phyloP scores from a whole-genome alignment of 2,329 filamentous ascomycete species.

The Arthrobotrys pseudoclavata region DNA sequence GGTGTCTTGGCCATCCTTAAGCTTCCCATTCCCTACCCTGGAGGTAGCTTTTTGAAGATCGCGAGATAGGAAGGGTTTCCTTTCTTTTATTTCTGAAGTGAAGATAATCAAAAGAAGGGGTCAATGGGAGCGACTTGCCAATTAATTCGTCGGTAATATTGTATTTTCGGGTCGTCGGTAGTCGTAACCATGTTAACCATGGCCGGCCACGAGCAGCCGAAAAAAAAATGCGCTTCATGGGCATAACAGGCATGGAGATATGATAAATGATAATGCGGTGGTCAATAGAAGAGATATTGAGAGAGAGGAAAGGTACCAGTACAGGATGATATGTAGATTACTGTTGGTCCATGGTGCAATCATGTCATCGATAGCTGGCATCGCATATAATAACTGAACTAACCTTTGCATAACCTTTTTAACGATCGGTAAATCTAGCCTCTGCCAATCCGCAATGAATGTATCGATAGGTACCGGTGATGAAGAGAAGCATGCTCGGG shows the following conservation, averaged over 20 bases:
- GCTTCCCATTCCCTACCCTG: not conserved
- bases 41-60: constrained; percentile 35
- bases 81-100: not conserved
- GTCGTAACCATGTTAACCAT: constrained; percentile 8
- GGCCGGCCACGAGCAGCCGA: not conserved
- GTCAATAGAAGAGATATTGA: not conserved
- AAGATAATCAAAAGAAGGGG: constrained; percentile 23
- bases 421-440: constrained; percentile 57
- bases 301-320: not conserved
- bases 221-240: too few relatives aligned
- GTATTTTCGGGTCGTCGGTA: not conserved
- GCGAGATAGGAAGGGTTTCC: constrained; percentile 18
- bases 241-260: constrained; percentile 15
- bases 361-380: constrained; percentile 25
- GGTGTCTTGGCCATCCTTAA: constrained; percentile 16
- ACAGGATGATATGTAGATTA: not conserved
- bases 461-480: constrained; percentile 10
- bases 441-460: not conserved
- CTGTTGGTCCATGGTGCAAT: not conserved
- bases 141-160: constrained; percentile 12
- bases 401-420: constrained; percentile 2
- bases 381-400: constrained; percentile 15
- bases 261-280: constrained; percentile 20
- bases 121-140: not conserved
- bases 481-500: too few relatives aligned